phyloP scores from a whole-genome alignment of 345 rosid genomes.

The Cardamine chenopodiifolia region DNA sequence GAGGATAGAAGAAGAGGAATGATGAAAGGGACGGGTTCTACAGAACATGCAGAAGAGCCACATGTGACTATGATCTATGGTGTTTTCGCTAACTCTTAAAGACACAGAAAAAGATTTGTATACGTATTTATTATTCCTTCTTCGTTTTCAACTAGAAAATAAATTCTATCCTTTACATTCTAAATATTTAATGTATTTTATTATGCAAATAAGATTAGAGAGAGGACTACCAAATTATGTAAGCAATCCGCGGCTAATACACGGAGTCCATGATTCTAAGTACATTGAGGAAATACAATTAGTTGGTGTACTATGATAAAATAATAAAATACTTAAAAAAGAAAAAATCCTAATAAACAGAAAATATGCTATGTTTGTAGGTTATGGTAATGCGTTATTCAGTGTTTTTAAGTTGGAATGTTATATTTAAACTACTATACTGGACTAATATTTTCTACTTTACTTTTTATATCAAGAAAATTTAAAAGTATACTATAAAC shows the following conservation, averaged over 20 bases:
- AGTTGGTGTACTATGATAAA: neutral
- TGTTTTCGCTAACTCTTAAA: slow-evolving; percentile 2
- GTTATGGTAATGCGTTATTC: neutral
- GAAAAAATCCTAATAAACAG: too few relatives aligned
- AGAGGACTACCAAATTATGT: neutral
- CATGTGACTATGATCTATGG: slow-evolving; percentile 23
- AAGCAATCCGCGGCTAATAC: slow-evolving; percentile 31
- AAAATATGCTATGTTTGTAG: neutral
- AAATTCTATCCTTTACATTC: neutral
- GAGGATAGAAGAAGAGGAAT: slow-evolving; percentile 2
- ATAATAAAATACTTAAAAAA: too few relatives aligned
- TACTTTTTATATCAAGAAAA: too few relatives aligned
- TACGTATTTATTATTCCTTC: slow-evolving; percentile 13
- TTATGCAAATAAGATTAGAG: neutral
- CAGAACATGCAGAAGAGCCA: slow-evolving; percentile 40
- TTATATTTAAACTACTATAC: neutral
- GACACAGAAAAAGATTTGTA: slow-evolving; percentile 14
- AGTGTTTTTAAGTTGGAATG: neutral
- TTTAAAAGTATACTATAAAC: too few relatives aligned
- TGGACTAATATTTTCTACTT: neutral
- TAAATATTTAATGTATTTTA: slow-evolving; percentile 4
- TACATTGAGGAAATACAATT: slow-evolving; percentile 3
- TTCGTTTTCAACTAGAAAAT: neutral
- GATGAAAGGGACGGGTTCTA: slow-evolving; percentile 16
- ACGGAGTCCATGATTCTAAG: slow-evolving; percentile 4